Conservation (phyloP, 2,329 filamentous ascomycete species). For the Cytospora chrysosperma region DNA sequence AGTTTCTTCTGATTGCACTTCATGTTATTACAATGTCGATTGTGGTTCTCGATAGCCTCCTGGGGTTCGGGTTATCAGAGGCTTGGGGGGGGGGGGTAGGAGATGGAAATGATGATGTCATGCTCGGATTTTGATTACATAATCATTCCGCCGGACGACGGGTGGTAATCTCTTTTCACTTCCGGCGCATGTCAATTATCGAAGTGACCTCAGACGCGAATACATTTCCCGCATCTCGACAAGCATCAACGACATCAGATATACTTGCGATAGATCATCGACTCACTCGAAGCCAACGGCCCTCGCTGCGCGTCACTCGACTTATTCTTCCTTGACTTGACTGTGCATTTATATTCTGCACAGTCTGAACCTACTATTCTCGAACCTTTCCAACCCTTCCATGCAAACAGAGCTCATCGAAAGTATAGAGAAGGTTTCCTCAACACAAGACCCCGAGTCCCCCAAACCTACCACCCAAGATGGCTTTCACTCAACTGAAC, state of each 20-base stretch:
- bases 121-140: neutral
- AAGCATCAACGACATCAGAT: constrained; percentile 18
- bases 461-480: constrained; percentile 47
- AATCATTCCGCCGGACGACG: neutral
- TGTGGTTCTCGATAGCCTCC: too few relatives aligned
- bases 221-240: neutral
- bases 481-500: constrained; percentile 52
- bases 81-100: too few relatives aligned
- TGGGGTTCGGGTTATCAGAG: too few relatives aligned
- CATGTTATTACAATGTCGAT: too few relatives aligned
- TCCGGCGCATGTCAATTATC: neutral
- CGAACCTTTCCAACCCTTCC: constrained; percentile 50
- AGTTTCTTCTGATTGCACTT: too few relatives aligned
- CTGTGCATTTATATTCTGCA: constrained; percentile 54
- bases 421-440: constrained; percentile 44
- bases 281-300: constrained; percentile 1
- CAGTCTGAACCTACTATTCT: constrained; percentile 42
- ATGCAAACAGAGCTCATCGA: constrained; percentile 61
- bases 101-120: neutral
- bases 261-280: constrained; percentile 14
- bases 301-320: constrained; percentile 4
- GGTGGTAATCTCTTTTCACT: neutral
- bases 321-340: constrained; percentile 30
- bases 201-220: neutral
- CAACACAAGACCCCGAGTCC: constrained; percentile 37